Evolutionary conservation across 257 asterid genomes (phyloP).

Genomic region (Datura wrightii): DNA sequence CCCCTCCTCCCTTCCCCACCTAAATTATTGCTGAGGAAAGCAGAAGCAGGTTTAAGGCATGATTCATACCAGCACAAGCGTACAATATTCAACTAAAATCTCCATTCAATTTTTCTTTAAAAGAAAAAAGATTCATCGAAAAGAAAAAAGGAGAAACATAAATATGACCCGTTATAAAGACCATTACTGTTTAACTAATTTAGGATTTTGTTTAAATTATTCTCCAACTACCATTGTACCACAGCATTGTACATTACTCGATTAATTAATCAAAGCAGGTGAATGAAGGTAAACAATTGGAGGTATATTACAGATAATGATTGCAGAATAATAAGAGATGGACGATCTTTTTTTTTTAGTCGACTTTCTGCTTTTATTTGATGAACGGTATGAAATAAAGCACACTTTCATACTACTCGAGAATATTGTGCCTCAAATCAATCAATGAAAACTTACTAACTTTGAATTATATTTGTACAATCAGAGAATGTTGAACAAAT

Average conservation of each 20-base stretch:
- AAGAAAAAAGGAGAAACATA: too few species aligned
- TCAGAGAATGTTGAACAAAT: too few species aligned
- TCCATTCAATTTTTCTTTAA: too few species aligned
- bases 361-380: too few species aligned
- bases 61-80: background rate
- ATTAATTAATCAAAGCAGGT: background rate
- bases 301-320: background rate
- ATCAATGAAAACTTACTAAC: too few species aligned
- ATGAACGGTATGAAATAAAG: too few species aligned
- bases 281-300: background rate
- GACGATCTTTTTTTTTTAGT: too few species aligned
- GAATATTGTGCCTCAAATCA: too few species aligned
- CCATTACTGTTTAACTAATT: background rate
- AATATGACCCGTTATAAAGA: background rate
- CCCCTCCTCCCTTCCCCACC: too few species aligned
- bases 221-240: background rate
- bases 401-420: too few species aligned
- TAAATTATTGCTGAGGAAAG: background rate
- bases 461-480: too few species aligned
- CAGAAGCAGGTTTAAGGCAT: background rate
- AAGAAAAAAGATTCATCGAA: too few species aligned
- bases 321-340: background rate
- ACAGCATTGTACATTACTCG: background rate
- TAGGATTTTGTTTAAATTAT: background rate
- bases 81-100: background rate